Evolutionary conservation across 495 filamentous ascomycete species (phyloP).

Genomic region (Platismatia glauca): DNA sequence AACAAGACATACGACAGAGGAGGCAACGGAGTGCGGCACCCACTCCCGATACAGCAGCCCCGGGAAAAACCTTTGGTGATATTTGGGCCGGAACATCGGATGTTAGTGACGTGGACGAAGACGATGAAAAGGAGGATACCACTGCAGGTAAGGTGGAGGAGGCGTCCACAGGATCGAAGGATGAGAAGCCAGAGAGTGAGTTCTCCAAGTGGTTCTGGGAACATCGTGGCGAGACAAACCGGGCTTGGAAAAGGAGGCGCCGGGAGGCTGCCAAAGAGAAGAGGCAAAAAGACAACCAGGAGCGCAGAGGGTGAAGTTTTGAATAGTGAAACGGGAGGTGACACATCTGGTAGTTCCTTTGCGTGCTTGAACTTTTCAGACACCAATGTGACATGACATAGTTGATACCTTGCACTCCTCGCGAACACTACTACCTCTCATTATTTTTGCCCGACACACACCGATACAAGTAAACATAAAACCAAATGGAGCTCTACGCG

Average conservation of each 20-base stretch:
- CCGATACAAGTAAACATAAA: too few species aligned
- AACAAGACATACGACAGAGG: slow-evolving; percentile 64
- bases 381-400: not conserved
- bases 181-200: slow-evolving; percentile 46
- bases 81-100: slow-evolving; percentile 9
- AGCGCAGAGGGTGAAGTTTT: not conserved
- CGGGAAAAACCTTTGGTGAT: slow-evolving; percentile 25
- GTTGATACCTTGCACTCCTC: not conserved
- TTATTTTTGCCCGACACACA: too few species aligned
- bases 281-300: slow-evolving; percentile 67
- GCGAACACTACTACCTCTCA: too few species aligned
- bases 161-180: slow-evolving; percentile 23
- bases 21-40: slow-evolving; percentile 77
- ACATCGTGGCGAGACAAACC: slow-evolving; percentile 76
- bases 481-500: too few species aligned
- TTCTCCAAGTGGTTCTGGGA: slow-evolving; percentile 93
- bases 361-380: not conserved
- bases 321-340: not conserved
- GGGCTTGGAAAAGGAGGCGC: slow-evolving; percentile 80
- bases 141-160: slow-evolving; percentile 19
- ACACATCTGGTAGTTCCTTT: not conserved
- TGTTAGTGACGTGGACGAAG: slow-evolving; percentile 32
- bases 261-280: slow-evolving; percentile 77
- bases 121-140: slow-evolving; percentile 33
- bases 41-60: slow-evolving; percentile 86